Evolutionary conservation across 2,329 filamentous ascomycete genomes (phyloP).

Genomic region (Colletotrichum eleusines): DNA sequence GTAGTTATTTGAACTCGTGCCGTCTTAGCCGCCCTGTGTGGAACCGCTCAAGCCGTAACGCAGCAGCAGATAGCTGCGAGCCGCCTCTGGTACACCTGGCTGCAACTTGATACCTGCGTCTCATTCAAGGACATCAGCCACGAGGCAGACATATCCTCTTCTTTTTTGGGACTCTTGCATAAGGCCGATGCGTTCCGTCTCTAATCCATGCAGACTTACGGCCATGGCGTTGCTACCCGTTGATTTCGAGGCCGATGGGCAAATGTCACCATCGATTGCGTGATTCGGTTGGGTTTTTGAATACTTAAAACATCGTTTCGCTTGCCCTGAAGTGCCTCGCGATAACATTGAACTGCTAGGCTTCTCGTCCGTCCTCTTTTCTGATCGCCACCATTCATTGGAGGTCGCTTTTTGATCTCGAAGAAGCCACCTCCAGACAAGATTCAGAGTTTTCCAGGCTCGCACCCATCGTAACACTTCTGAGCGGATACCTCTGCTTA

Average conservation of each 20-base stretch:
- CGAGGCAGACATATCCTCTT: background rate
- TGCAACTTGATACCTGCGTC: background rate
- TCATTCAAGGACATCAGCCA: background rate
- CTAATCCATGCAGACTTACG: background rate
- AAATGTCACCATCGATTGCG: slow-evolving; percentile 40
- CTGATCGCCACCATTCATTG: background rate
- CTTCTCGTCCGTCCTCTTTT: background rate
- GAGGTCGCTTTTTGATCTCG: background rate
- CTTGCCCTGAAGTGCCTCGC: background rate
- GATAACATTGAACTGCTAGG: too few species aligned
- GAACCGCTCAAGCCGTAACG: background rate
- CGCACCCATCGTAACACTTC: background rate
- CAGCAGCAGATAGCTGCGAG: background rate
- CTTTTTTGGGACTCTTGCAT: background rate
- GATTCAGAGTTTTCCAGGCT: background rate
- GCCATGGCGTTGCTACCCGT: background rate
- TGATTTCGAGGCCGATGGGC: slow-evolving; percentile 31
- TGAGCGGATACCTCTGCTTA: background rate
- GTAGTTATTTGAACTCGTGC: too few species aligned
- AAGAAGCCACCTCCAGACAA: background rate
- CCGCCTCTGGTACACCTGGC: background rate
- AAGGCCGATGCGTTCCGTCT: slow-evolving; percentile 15
- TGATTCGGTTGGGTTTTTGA: slow-evolving; percentile 17
- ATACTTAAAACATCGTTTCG: slow-evolving; percentile 18
- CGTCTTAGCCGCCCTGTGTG: background rate